Evolutionary conservation across 2,329 filamentous ascomycete genomes (phyloP), one percentile per base, ranked within the genome.

Genomic region (Cytospora leucostoma): DNA sequence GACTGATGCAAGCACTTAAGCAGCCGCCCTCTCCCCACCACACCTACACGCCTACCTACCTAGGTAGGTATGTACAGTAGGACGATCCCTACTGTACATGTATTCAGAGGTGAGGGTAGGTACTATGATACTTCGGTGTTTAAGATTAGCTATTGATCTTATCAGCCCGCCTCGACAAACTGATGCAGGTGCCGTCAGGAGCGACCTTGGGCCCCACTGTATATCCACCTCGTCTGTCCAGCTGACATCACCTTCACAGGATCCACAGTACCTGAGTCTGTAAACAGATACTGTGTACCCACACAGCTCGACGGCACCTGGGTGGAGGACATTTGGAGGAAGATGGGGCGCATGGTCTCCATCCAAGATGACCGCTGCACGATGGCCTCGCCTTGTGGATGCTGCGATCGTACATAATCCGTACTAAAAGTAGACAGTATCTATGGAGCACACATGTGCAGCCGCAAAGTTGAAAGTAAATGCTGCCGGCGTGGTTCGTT

Each of bases 191-290:
- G 27, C 27, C 27, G 27, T 27, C 27, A 27, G 27, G 27, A 27
- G 27, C 27, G 27, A 47, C 44, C 52, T 21, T 27, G 51, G 52
- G 53, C 59, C 12, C 59, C 59, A 55, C 59, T 61, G 38, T 38
- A 55, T 34, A 8, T 44, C 51, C 51, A 55, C 51, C 40, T 37
- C 59, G 33, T 33, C 33, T 54, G 59, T 50, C 59, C 59, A 61
- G 51, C 38, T 61, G 59, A 61, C 59, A 50, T 53, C 59, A 61
- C 58, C 35, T 47, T 54, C 58, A 40, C n/a, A 32, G 33, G 32
- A 38, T 12, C 51, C 27, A 21, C 38, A 33, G 27, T 37, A 13
- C 53, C 19, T 40, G 27, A 52, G 37, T 19, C 17, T 19, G 19
- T 37, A 10, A n/a, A 27, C 58, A 38, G 35, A 37, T 8, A 8